These are phyloP conservation scores for Cinnamomum chago DNA, from an alignment of 164 flowering plant genomes.

Conservation along the genomic window DNA sequence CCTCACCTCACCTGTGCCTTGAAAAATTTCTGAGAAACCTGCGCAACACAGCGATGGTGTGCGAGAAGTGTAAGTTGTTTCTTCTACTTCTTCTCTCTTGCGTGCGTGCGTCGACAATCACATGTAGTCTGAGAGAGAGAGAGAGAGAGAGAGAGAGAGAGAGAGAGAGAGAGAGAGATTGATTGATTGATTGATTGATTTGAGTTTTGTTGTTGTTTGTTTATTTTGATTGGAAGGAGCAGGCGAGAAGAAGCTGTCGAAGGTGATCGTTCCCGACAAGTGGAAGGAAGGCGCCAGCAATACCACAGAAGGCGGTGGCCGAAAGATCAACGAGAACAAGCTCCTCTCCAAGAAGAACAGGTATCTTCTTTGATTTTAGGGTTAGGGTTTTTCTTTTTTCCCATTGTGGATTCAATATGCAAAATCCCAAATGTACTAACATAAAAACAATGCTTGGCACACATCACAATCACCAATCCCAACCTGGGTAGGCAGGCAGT, in stretches of 20 bases:
- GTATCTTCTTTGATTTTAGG: constrained; percentile 24
- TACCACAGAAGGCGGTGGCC: constrained; percentile 94
- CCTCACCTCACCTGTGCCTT: too few relatives aligned
- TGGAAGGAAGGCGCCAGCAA: constrained; percentile 99
- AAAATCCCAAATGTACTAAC: not conserved
- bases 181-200: not conserved
- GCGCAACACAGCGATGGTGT: constrained; percentile 42
- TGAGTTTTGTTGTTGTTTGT: not conserved
- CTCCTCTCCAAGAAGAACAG: constrained; percentile 94
- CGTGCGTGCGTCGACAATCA: not conserved
- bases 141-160: not conserved
- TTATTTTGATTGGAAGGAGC: not conserved
- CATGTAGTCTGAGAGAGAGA: too few relatives aligned
- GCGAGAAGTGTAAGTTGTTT: constrained; percentile 69
- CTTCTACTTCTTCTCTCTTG: not conserved
- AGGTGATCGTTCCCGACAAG: constrained; percentile 97
- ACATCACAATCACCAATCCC: not conserved
- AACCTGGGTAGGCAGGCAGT: too few relatives aligned
- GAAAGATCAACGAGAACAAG: constrained; percentile 97
- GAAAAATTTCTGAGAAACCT: not conserved
- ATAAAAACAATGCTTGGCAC: not conserved
- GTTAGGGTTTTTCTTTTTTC: not conserved
- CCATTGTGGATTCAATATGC: not conserved
- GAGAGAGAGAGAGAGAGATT: not conserved
- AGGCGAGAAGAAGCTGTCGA: constrained; percentile 86